These are phyloP conservation scores for Ophiocordyceps camponoti-rufipedis DNA, from an alignment of 2,329 filamentous ascomycete species.

Conservation along the genomic window DNA sequence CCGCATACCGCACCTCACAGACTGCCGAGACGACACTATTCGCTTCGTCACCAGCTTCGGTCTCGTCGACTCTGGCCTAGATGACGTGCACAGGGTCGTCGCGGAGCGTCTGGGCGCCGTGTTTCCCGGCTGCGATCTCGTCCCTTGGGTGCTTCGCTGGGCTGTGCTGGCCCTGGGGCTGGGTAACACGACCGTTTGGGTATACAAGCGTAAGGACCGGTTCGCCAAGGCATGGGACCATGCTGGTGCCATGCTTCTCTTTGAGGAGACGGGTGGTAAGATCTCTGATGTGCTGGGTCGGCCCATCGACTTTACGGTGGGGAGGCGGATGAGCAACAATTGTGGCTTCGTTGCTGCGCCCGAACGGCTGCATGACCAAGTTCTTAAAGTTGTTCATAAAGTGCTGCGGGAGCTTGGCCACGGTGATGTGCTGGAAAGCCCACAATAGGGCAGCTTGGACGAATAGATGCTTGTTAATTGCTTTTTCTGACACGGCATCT, in stretches of 20 bases:
- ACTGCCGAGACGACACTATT: conserved; percentile 7
- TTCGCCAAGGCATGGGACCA: conserved; percentile 41
- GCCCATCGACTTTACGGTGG: conserved; percentile 28
- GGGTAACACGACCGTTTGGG: conserved; percentile 36
- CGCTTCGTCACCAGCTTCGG: conserved; percentile 28
- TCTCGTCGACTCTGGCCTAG: conserved; percentile 27
- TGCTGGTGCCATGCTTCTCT: conserved; percentile 39
- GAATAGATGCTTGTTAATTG: not conserved
- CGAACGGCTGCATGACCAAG: conserved; percentile 19
- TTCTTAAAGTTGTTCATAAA: conserved; percentile 51
- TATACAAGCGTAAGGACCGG: conserved; percentile 29
- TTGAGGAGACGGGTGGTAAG: conserved; percentile 35
- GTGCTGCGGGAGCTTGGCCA: conserved; percentile 36
- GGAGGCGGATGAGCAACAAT: conserved; percentile 29
- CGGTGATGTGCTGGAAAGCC: conserved; percentile 7
- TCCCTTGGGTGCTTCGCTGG: conserved; percentile 41
- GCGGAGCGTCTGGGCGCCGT: conserved; percentile 21
- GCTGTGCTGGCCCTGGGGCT: conserved; percentile 30
- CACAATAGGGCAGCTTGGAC: not conserved
- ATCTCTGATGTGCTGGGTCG: conserved; percentile 35
- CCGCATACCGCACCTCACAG: conserved; percentile 14
- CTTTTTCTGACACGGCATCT: too few relatives aligned
- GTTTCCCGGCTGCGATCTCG: conserved; percentile 30
- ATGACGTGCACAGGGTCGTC: conserved; percentile 25
- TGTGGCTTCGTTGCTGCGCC: conserved; percentile 39